Evolutionary conservation across 1,139 yeast genomes (phyloP), one percentile per base, ranked within the genome.

Genomic region (Tardiomyces digboiensis): DNA sequence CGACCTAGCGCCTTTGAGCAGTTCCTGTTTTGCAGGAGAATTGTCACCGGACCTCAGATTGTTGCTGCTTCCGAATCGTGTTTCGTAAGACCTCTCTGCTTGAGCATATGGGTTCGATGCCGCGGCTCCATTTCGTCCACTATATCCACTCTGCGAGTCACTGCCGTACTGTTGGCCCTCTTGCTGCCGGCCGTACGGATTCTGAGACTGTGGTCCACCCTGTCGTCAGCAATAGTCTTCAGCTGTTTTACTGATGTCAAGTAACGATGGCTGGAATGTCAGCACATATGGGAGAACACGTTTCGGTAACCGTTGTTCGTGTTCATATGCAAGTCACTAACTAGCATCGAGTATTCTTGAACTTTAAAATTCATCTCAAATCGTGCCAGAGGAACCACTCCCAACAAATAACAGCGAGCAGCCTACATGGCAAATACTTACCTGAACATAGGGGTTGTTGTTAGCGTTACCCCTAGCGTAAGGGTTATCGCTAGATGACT

Each of bases 381-480:
- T n/a, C n/a, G n/a, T n/a, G n/a, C n/a, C n/a, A n/a, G n/a, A n/a
- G n/a, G n/a, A n/a, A n/a, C n/a, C n/a, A n/a, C n/a, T n/a, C n/a
- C n/a, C n/a, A n/a, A n/a, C n/a, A n/a, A n/a, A n/a, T n/a, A n/a
- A n/a, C n/a, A n/a, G n/a, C n/a, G n/a, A n/a, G n/a, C n/a, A n/a
- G n/a, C n/a, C n/a, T n/a, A n/a, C n/a, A n/a, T n/a, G n/a, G n/a
- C n/a, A n/a, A n/a, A 4, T 13, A 26, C 33, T 5, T 26, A 26
- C 36, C 20, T 36, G 41, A 2, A 52, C 54, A 41, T 53, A 53
- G 13, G 56, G 56, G 44, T 53, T 52, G 23, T 49, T 50, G 29
- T 38, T 13, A n/a, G 38, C 26, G 16, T 29, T 39, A 26, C 41
- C 44, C 18, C 14, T 18, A 19, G 52, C 52, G 36, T 50, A 46